Conservation (phyloP, 257 asterid genomes). For the Paraleonurus japonicus region DNA sequence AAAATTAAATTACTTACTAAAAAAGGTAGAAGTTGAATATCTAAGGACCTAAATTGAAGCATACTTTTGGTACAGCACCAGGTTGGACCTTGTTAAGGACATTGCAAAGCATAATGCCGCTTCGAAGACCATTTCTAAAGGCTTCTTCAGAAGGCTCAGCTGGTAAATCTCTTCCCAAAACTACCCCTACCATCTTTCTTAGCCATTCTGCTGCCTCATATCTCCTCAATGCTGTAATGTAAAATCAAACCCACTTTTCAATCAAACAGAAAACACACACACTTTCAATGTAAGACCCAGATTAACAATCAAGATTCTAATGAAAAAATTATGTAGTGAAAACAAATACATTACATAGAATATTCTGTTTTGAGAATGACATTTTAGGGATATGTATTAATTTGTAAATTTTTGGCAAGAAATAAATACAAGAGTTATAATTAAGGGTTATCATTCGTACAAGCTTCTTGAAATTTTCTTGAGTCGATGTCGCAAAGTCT, state of each 20-base stretch:
- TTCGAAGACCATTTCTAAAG: slow-evolving; percentile 78
- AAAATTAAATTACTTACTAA: background rate
- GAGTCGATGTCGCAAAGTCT: slow-evolving; percentile 59
- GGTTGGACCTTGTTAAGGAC: slow-evolving; percentile 80
- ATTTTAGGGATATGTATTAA: too few relatives aligned
- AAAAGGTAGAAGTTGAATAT: background rate
- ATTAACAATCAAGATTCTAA: slow-evolving; percentile 5
- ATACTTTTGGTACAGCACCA: slow-evolving; percentile 76
- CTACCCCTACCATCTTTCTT: slow-evolving; percentile 86
- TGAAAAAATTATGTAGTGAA: background rate
- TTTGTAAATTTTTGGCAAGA: too few relatives aligned
- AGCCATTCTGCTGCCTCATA: slow-evolving; percentile 85
- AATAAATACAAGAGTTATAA: background rate
- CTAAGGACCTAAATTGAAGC: slow-evolving; percentile 9
- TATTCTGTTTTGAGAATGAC: background rate
- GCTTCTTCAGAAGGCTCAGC: slow-evolving; percentile 94
- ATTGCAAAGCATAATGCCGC: slow-evolving; percentile 91
- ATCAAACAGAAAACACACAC: background rate
- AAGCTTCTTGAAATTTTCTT: slow-evolving; percentile 64
- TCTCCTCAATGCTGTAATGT: slow-evolving; percentile 80
- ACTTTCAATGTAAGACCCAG: background rate
- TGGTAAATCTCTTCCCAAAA: slow-evolving; percentile 83
- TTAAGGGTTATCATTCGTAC: slow-evolving; percentile 40
- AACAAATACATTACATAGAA: background rate
- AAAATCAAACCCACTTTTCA: slow-evolving; percentile 6